Conservation (phyloP, 1,284 basidiomycete species). For the Apiotrichum mycotoxinovorans region DNA sequence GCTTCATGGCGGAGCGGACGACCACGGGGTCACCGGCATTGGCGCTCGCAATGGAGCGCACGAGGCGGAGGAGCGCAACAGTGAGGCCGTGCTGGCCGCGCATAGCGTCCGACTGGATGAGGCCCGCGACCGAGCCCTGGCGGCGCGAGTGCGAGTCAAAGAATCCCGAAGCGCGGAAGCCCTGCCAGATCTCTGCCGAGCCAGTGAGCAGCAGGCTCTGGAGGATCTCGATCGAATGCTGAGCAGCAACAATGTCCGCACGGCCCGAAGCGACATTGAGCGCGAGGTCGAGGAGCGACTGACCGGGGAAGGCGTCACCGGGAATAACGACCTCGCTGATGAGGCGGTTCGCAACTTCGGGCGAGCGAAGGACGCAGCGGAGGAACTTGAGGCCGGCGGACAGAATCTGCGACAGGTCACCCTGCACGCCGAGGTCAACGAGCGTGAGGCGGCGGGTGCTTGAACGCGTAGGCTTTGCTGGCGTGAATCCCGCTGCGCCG, state of each 20-base stretch:
- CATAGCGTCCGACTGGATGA: slow-evolving; percentile 33
- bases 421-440: slow-evolving; percentile 32
- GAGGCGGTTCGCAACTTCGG: slow-evolving; percentile 13
- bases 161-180: slow-evolving; percentile 36
- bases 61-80: slow-evolving; percentile 32
- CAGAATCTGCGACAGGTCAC: slow-evolving; percentile 23
- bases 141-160: slow-evolving; percentile 34
- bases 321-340: background rate
- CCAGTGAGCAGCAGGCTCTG: slow-evolving; percentile 30
- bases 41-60: slow-evolving; percentile 27
- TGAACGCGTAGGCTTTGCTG: slow-evolving; percentile 9
- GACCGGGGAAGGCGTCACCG: slow-evolving; percentile 12
- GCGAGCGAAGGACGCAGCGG: slow-evolving; percentile 25
- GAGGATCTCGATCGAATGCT: slow-evolving; percentile 34
- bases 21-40: slow-evolving; percentile 23
- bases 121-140: slow-evolving; percentile 24
- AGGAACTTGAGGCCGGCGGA: slow-evolving; percentile 31
- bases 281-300: slow-evolving; percentile 32
- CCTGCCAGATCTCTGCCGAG: slow-evolving; percentile 28
- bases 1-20: slow-evolving; percentile 34
- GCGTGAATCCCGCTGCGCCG: slow-evolving; percentile 27
- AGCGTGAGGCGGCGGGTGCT: slow-evolving; percentile 23
- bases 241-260: slow-evolving; percentile 15
- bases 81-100: slow-evolving; percentile 36
- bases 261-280: slow-evolving; percentile 19